phyloP scores from a whole-genome alignment of 306 rosid genomes.

The Adenanthera pavonina region DNA sequence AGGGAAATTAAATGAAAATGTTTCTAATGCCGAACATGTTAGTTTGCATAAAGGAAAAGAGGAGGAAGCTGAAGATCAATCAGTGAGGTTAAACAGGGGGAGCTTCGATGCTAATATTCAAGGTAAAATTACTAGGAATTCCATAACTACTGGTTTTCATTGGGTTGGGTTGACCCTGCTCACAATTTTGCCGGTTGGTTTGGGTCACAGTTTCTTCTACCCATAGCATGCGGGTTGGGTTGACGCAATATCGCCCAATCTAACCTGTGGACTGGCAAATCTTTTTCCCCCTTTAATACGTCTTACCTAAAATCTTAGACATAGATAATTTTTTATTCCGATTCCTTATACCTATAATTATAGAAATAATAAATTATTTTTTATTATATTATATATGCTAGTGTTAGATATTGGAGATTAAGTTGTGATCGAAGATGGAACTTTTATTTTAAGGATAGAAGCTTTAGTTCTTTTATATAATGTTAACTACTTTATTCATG shows the following conservation, averaged over 20 bases:
- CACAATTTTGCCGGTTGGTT: not conserved
- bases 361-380: not conserved
- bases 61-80: conserved; percentile 39
- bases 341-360: not conserved
- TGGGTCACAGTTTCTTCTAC: not conserved
- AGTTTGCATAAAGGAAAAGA: conserved; percentile 29
- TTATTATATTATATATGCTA: not conserved
- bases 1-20: conserved; percentile 1
- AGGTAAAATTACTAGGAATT: conserved; percentile 40
- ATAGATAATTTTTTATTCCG: not conserved
- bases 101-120: conserved; percentile 30
- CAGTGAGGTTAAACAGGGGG: not conserved
- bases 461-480: not conserved
- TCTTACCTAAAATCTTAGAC: not conserved
- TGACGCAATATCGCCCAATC: not conserved
- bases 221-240: not conserved
- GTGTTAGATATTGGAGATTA: not conserved
- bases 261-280: not conserved
- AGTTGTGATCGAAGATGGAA: not conserved
- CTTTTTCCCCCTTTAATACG: not conserved
- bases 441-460: not conserved
- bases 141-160: not conserved
- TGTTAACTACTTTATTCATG: not conserved
- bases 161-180: not conserved
- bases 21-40: conserved; percentile 26